Conservation (phyloP, 2,329 filamentous ascomycete species). For the Scedosporium boydii region DNA sequence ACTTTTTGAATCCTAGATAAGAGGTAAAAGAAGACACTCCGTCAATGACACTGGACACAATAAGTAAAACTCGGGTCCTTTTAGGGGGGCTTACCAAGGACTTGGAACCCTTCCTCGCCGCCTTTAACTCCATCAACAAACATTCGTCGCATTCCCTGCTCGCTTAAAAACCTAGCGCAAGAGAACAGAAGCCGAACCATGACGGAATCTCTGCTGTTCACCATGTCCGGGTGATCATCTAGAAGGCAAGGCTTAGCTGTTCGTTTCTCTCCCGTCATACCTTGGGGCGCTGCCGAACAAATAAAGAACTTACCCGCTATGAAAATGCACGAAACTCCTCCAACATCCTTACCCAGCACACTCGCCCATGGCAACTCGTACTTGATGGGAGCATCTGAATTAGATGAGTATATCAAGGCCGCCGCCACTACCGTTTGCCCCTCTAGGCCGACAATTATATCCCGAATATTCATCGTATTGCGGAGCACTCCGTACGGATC, state of each 20-base stretch:
- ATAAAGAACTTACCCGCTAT: conserved; percentile 36
- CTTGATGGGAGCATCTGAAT: conserved; percentile 33
- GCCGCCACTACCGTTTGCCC: conserved; percentile 38
- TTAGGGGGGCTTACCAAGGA: conserved; percentile 34
- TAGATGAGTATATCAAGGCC: conserved; percentile 43
- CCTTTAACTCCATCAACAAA: conserved; percentile 47
- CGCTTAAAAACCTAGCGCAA: conserved; percentile 36
- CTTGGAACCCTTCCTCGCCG: conserved; percentile 38
- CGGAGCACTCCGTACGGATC: conserved; percentile 47
- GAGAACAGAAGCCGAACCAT: conserved; percentile 44
- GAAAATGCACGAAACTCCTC: conserved; percentile 52
- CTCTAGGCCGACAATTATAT: conserved; percentile 45
- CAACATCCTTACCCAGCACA: conserved; percentile 38
- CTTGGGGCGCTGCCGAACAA: not conserved
- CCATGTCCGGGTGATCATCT: conserved; percentile 34
- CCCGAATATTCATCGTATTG: conserved; percentile 35
- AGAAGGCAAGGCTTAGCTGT: not conserved
- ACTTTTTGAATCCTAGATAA: conserved; percentile 43
- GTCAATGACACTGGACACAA: too few relatives aligned
- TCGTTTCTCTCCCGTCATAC: not conserved
- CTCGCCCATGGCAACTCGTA: conserved; percentile 47
- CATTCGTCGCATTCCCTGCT: conserved; percentile 41
- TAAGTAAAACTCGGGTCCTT: not conserved
- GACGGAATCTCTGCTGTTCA: conserved; percentile 35
- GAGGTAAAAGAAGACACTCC: conserved; percentile 4